These are phyloP conservation scores for Elymus sibiricus DNA, from an alignment of 176 grass and related monocot genomes.

Conservation along the genomic window DNA sequence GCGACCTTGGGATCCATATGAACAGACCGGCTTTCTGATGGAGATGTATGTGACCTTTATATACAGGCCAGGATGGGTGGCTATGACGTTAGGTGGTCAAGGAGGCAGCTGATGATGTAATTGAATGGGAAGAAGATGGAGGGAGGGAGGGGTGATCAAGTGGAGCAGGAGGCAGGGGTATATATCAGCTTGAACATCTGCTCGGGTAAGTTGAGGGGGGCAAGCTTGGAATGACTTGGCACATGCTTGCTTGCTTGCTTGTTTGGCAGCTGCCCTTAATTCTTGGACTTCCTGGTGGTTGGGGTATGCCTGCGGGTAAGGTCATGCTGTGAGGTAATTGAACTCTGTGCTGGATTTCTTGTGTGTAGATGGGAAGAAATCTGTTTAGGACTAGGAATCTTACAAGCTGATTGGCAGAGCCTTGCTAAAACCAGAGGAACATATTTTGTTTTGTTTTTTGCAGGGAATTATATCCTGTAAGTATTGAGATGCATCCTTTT, in stretches of 20 bases:
- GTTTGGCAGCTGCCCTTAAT: neutral
- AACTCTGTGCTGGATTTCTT: conserved; percentile 9
- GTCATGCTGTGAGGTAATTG: neutral
- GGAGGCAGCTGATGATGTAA: conserved; percentile 9
- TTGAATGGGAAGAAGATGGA: neutral
- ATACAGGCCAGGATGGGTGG: neutral
- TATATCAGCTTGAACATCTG: neutral
- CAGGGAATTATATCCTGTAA: neutral
- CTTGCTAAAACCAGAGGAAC: neutral
- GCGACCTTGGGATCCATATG: conserved; percentile 59
- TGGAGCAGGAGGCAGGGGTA: conserved; percentile 6
- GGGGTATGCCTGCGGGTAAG: conserved; percentile 9
- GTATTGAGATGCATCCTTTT: neutral
- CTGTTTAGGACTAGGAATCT: neutral
- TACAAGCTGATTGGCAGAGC: neutral
- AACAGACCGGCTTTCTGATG: neutral
- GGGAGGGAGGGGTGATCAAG: neutral
- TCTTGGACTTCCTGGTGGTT: neutral
- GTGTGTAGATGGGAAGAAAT: neutral
- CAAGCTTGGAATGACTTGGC: conserved; percentile 46
- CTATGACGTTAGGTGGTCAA: neutral
- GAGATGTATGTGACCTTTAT: conserved; percentile 31
- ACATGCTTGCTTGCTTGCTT: neutral
- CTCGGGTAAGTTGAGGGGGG: neutral
- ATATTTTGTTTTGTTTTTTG: neutral